phyloP scores from a whole-genome alignment of 2,329 filamentous ascomycete genomes.

The Scedosporium aurantiacum region DNA sequence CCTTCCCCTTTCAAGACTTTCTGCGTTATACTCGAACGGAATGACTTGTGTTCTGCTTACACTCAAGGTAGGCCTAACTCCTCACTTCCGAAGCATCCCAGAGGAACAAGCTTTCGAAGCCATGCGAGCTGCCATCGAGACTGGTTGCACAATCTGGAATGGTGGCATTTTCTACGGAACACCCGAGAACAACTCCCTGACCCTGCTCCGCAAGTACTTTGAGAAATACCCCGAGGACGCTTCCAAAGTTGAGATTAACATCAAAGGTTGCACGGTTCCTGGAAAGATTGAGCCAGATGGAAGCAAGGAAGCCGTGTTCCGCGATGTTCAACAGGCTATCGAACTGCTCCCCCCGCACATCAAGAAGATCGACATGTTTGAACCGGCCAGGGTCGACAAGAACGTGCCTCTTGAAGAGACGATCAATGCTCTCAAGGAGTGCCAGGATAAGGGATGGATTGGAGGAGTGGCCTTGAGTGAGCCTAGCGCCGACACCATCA shows the following conservation, averaged over 20 bases:
- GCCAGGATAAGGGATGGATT: constrained; percentile 39
- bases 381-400: constrained; percentile 44
- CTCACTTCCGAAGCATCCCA: constrained; percentile 26
- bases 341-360: constrained; percentile 38
- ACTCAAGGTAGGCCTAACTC: constrained; percentile 26
- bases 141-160: constrained; percentile 45
- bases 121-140: constrained; percentile 40
- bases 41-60: background rate
- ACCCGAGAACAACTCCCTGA: constrained; percentile 45
- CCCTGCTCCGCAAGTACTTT: constrained; percentile 52
- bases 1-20: constrained; percentile 11
- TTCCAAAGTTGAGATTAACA: constrained; percentile 46
- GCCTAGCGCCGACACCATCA: constrained; percentile 35
- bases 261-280: constrained; percentile 45
- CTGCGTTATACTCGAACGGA: background rate
- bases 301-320: constrained; percentile 40
- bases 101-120: constrained; percentile 41
- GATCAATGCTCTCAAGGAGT: constrained; percentile 32
- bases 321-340: constrained; percentile 47
- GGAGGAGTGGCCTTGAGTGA: constrained; percentile 42
- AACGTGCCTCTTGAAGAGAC: constrained; percentile 32
- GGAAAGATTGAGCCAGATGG: constrained; percentile 32
- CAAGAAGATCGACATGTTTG: constrained; percentile 46
- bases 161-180: constrained; percentile 55
- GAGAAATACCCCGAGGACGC: constrained; percentile 52